Percentiles rank a stretch among this genome's conserved stretches.
Evolutionary conservation across 2,329 filamentous ascomycete genomes (phyloP).

Genomic region (Fusarium proliferatum): DNA sequence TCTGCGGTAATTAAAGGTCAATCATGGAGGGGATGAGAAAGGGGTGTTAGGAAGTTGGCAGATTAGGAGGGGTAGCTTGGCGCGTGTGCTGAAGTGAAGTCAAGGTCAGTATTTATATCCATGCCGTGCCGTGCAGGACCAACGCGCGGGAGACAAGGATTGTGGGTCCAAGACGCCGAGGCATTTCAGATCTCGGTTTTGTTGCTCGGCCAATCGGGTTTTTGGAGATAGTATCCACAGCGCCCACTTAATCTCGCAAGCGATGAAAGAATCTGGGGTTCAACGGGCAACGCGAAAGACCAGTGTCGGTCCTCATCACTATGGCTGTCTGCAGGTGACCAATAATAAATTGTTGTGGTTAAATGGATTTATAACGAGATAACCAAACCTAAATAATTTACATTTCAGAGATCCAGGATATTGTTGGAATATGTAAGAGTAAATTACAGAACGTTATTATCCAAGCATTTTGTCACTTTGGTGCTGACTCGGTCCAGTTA

Average conservation of each 20-base stretch:
- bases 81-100: neutral
- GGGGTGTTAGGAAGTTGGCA: no score
- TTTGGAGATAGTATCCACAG: neutral
- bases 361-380: no score
- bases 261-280: neutral
- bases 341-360: no score
- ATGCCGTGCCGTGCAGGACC: neutral
- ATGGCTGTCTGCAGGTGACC: no score
- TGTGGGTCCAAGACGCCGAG: neutral
- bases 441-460: neutral
- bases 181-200: neutral
- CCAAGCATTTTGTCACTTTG: no score
- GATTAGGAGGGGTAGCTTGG: neutral
- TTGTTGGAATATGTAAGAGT: neutral
- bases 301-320: no score
- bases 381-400: no score
- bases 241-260: neutral
- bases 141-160: neutral
- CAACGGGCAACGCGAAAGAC: neutral
- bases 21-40: neutral
- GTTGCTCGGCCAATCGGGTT: neutral
- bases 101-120: neutral
- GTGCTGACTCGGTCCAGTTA: no score
- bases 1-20: accelerated
- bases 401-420: no score